Evolutionary conservation across 2,329 filamentous ascomycete genomes (phyloP).

Genomic region (Beauveria varroae): DNA sequence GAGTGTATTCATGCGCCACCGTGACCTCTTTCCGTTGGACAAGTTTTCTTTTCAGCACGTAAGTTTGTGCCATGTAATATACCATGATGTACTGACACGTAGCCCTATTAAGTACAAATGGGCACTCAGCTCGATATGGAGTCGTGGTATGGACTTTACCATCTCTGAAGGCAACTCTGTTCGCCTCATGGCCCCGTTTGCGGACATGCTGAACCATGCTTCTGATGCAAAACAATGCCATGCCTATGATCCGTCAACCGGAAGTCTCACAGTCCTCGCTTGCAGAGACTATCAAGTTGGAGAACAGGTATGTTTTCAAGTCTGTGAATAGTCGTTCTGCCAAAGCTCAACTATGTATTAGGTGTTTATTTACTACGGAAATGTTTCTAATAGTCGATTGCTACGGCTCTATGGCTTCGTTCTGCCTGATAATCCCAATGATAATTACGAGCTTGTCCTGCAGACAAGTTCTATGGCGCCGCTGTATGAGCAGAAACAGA

Average conservation of each 20-base stretch:
- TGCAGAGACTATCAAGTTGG: slow-evolving; percentile 21
- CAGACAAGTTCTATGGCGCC: slow-evolving; percentile 25
- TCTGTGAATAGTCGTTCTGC: too few species aligned
- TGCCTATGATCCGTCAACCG: slow-evolving; percentile 24
- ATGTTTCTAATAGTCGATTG: slow-evolving; percentile 27
- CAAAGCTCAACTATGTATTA: too few species aligned
- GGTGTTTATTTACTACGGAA: slow-evolving; percentile 26
- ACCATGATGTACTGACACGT: neutral
- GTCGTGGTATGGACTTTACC: slow-evolving; percentile 28
- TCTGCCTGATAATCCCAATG: slow-evolving; percentile 25
- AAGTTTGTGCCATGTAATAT: slow-evolving; percentile 11
- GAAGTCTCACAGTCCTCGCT: slow-evolving; percentile 22
- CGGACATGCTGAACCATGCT: slow-evolving; percentile 31
- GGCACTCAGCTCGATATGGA: slow-evolving; percentile 21
- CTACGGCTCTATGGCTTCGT: slow-evolving; percentile 31
- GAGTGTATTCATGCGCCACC: slow-evolving; percentile 22
- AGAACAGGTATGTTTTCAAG: slow-evolving; percentile 20
- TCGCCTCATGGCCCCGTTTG: slow-evolving; percentile 23
- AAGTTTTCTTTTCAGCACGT: slow-evolving; percentile 27
- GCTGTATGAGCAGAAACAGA: slow-evolving; percentile 26
- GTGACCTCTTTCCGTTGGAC: slow-evolving; percentile 25
- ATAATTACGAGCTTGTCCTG: slow-evolving; percentile 30
- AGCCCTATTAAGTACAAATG: slow-evolving; percentile 23
- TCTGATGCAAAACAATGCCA: slow-evolving; percentile 26
- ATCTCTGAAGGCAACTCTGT: neutral